Conservation (phyloP, 495 filamentous ascomycete genomes). For the Aspergillus nidulans region DNA sequence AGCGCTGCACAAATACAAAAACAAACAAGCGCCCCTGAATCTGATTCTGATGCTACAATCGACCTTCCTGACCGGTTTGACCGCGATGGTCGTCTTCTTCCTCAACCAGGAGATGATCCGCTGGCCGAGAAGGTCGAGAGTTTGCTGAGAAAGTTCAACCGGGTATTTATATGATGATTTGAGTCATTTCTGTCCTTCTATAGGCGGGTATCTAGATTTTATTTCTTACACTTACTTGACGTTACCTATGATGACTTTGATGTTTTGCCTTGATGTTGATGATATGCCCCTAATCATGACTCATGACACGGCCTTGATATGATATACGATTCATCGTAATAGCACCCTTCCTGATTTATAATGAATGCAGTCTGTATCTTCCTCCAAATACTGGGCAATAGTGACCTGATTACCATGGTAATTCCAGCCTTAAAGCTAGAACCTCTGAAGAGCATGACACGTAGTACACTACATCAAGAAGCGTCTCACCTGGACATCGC, state of each 20-base stretch:
- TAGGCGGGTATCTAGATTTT: background rate
- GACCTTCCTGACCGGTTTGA: constrained; percentile 67
- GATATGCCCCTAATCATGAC: background rate
- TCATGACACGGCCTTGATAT: background rate
- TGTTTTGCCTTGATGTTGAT: background rate
- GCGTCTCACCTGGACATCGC: too few relatives aligned
- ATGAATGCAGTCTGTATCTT: background rate
- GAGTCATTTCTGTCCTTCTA: constrained; percentile 2
- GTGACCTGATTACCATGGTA: too few relatives aligned
- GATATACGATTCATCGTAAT: background rate
- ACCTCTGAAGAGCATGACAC: too few relatives aligned
- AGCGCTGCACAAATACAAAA: background rate
- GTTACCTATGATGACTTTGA: background rate
- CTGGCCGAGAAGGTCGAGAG: constrained; percentile 34
- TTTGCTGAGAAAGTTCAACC: constrained; percentile 30
- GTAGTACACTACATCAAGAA: too few relatives aligned
- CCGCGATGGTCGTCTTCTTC: constrained; percentile 48
- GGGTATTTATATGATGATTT: constrained; percentile 22
- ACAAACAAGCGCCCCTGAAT: constrained; percentile 18
- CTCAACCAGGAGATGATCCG: constrained; percentile 31
- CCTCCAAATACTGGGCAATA: too few relatives aligned
- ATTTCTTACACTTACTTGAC: background rate
- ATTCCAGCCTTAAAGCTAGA: too few relatives aligned
- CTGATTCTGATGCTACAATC: constrained; percentile 44
- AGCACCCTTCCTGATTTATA: background rate